Base-by-base conservation (phyloP, 2,329 filamentous ascomycete species). In the Colletotrichum ledebouriae region DNA sequence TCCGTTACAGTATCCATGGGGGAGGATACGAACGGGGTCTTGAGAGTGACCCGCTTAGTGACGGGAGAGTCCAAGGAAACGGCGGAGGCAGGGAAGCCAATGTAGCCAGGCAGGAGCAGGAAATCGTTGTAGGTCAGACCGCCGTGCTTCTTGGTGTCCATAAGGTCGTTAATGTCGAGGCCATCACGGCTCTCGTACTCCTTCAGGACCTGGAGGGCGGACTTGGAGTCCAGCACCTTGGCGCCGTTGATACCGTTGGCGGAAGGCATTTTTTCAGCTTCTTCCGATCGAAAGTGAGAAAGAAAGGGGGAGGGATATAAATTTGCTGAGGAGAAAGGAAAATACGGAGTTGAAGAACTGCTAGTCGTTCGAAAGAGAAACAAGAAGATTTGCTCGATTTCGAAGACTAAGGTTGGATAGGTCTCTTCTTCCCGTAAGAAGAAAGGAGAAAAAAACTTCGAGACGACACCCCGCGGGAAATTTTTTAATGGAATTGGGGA, bases 1-100 rank as follows among this genome's bases (percentile, higher is more conserved):
- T 99, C 96, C 49, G 97, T 99, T 79, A 99, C 96, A 10, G 96
- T 99, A 85, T 99, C 96, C 96, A 99, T 99, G 76, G 97, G 96
- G 44, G 96, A 98, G 53, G 96, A 99, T 73, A 98, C 89, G 77
- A 99, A 94, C 69, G 96, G 96, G 6, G 94, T 97, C 89, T 98
- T 99, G 79, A 99, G 87, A 41, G 93, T 90, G 82, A 99, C 97
- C 77, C 94, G 90, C 89, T 97, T 97, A 74, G 96, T 99, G 76
- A 99, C 87, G 67, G 94, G 94, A 41, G 95, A 94, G 75, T 98
- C 96, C 70, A 99, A 90, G 56, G 84, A 84, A 73, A 98, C 96
- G 72, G 93, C 92, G 59, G 93, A 94, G 76, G 97, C 96, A 72
- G 96, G 90, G 83, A 99, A 99, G 81, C 95, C 96, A 84, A 99